These are phyloP conservation scores for Podospora tetraspora DNA, from an alignment of 495 filamentous ascomycete species.

Conservation along the genomic window DNA sequence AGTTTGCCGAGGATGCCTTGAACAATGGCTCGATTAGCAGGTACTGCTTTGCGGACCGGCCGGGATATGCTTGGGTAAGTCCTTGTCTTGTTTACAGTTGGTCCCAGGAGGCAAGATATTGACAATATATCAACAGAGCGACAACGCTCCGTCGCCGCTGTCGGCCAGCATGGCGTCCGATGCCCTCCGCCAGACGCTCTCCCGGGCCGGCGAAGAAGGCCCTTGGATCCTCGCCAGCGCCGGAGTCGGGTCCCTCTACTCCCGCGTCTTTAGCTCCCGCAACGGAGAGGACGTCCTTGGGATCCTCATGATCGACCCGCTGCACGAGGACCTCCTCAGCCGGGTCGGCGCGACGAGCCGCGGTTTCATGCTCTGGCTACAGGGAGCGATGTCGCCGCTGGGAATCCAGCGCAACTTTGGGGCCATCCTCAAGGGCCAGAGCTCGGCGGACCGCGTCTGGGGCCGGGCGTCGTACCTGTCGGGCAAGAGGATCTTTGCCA, in stretches of 20 bases:
- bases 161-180: conserved; percentile 87
- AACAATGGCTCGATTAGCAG: conserved; percentile 69
- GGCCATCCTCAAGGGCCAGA: conserved; percentile 72
- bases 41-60: conserved; percentile 95
- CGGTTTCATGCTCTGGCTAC: conserved; percentile 80
- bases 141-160: conserved; percentile 88
- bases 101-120: not conserved
- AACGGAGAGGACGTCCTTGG: conserved; percentile 67
- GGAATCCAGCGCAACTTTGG: conserved; percentile 74
- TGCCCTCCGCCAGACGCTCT: conserved; percentile 76
- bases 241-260: conserved; percentile 79
- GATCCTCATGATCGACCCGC: conserved; percentile 76
- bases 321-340: conserved; percentile 78
- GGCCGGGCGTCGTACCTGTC: conserved; percentile 71
- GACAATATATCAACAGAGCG: conserved; percentile 42
- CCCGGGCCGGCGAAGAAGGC: conserved; percentile 71
- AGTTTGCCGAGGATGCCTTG: conserved; percentile 61
- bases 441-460: conserved; percentile 75
- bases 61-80: conserved; percentile 75
- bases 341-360: conserved; percentile 58
- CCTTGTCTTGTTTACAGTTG: not conserved
- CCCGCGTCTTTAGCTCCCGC: conserved; percentile 79
- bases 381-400: conserved; percentile 77
- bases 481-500: conserved; percentile 77
- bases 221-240: conserved; percentile 67